Evolutionary conservation across 129 eudicot species (phyloP), one percentile per base, ranked within the genome.

Genomic region (Saposhnikovia divaricata): DNA sequence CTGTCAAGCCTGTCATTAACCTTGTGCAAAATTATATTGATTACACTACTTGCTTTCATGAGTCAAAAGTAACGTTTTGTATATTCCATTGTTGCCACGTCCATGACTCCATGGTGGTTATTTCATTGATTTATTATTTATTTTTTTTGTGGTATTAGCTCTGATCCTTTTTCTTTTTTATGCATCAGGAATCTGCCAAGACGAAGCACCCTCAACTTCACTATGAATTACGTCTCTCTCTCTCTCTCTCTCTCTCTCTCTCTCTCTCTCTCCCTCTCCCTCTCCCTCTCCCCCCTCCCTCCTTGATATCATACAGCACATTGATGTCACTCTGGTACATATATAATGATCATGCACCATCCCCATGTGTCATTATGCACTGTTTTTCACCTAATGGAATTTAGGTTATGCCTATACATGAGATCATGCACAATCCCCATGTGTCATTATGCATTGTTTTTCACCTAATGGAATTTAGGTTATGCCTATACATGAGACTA

Each of bases 201-300:
- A 88, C 97, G 23, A 92, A 87, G 86, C 96, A 91, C 80, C 96
- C 96, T n/a, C 97, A 91, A 78, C 93, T 91, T 77, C 91, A 89
- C 80, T 92, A 91, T 82, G 97, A 91, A 80, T 92, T 92, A 84
- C 81, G 91, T 84, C 80, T 81, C 80, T 79, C 81, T 77, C 44
- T 63, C 72, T 70, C 80, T 70, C 63, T 68, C 42, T 25, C 42
- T 27, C 5, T 46, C 48, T 0, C 12, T 3, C 45, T 5, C 45
- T 5, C 23, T 5, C 18, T 5, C 81, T 80, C 80, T 77, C 81
- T 73, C 45, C 28, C 73, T 70, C 80, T 70, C 71, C 68, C 43
- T 25, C 42, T 25, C 3, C 46, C 48, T 3, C 18, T 15, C 1
- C 34, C 1, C 34, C 1, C 34, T 31, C 34, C 1, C 34, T 31